Evolutionary conservation across 352 stramenopile genomes (phyloP), one percentile per base, ranked within the genome.

Genomic region (Peronosclerospora sorghi): DNA sequence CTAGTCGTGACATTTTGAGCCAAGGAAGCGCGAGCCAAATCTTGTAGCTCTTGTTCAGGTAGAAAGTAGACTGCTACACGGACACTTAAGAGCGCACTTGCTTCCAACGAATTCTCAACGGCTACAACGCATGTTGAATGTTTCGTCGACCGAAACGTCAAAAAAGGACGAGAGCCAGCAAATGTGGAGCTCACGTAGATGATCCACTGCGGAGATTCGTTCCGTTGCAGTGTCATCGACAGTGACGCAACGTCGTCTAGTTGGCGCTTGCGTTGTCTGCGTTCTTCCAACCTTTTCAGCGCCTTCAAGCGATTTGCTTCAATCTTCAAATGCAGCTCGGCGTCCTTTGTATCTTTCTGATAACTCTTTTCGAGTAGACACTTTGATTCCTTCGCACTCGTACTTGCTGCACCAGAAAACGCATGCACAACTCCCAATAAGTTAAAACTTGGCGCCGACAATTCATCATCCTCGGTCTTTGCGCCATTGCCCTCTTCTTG

Each of bases 251-350:
- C n/a, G n/a, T n/a, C n/a, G n/a, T n/a, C 29, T 32, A 53, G 56
- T 14, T 50, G 40, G 8, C 52, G 28, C 32, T 61, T 57, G n/a
- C 35, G 30, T 24, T 59, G 62, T 28, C 58, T 58, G 48, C 36
- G 59, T 45, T 70, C 54, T 35, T 81, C 46, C n/a, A 83, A 46
- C 32, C 81, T 76, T 18, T 71, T 59, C 5, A 86, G 41, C 8
- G 76, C 73, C 15, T 72, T 71, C 10, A 71, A 45, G 6, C 74
- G 63, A 35, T 90, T 86, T 24, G 62, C 59, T 65, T 87, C 74
- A 18, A 86, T 78, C n/a, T 73, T 77, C 30, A 67, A 60, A 6
- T 54, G 62, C 2, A 76, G 27, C 29, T 56, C 53, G 20, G 35
- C 35, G 13, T 44, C 34, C 19, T n/a, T 24, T 17, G 17, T n/a